These are phyloP conservation scores for Paecilomyces sp. DNA, from an alignment of 2,329 filamentous ascomycete species.

Conservation along the genomic window DNA sequence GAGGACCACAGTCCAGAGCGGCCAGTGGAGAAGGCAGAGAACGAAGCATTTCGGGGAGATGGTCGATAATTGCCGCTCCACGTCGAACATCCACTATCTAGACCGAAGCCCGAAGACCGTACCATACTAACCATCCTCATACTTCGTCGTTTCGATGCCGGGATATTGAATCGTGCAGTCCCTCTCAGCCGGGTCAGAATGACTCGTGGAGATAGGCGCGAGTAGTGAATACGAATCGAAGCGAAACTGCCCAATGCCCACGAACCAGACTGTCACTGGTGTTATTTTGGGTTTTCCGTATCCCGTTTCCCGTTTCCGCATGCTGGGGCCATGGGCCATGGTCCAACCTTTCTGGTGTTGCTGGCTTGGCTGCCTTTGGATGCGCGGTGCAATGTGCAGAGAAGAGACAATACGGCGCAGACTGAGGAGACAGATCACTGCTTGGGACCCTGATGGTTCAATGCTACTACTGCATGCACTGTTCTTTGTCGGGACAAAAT, in stretches of 20 bases:
- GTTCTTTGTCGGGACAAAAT: neutral
- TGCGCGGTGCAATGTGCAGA: neutral
- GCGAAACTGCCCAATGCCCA: neutral
- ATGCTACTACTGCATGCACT: neutral
- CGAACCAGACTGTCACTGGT: neutral
- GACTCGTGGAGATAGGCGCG: neutral
- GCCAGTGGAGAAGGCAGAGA: neutral
- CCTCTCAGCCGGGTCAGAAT: neutral
- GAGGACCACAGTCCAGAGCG: neutral
- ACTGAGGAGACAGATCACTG: neutral
- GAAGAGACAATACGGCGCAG: neutral
- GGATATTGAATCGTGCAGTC: neutral
- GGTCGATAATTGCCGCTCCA: neutral
- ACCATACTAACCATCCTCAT: neutral
- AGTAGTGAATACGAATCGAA: neutral
- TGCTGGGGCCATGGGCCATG: neutral
- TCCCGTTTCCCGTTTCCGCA: neutral
- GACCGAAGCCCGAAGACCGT: neutral
- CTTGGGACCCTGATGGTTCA: neutral
- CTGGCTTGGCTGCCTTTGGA: neutral
- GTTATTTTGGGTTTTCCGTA: too few species aligned
- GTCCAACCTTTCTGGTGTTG: neutral
- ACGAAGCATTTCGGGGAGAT: neutral
- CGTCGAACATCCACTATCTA: neutral
- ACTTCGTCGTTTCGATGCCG: neutral